Evolutionary conservation across 148 eudicot species (phyloP).

Genomic region (Gaultheria prostrata): DNA sequence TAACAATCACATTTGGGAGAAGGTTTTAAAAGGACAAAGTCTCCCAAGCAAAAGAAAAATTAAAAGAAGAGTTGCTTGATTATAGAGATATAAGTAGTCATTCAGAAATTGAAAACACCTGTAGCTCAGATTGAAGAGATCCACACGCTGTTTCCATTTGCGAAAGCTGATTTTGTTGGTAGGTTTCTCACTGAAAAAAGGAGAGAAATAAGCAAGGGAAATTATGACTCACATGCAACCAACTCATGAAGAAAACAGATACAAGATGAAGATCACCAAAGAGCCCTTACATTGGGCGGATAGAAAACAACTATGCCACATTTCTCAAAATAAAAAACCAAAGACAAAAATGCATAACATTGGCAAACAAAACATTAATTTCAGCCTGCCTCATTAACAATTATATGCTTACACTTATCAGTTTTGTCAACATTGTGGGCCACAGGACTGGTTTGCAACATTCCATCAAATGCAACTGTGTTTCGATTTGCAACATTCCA

Average conservation of each 20-base stretch:
- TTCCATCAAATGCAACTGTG: neutral
- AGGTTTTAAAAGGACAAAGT: neutral
- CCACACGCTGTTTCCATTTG: conserved; percentile 61
- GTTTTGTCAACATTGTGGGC: neutral
- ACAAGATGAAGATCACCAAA: neutral
- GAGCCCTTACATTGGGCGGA: neutral
- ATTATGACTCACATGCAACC: neutral
- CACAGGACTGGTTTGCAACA: neutral
- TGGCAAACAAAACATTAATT: neutral
- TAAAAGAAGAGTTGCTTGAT: neutral
- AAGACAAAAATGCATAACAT: neutral
- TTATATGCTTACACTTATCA: neutral
- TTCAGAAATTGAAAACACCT: conserved; percentile 40
- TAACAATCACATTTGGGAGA: conserved; percentile 10
- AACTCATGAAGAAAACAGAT: neutral
- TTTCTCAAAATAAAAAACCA: neutral
- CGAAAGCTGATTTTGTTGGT: conserved; percentile 29
- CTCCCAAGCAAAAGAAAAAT: neutral
- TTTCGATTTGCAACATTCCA: neutral
- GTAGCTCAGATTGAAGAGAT: conserved; percentile 58
- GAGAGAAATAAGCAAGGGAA: neutral
- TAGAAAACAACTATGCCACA: neutral
- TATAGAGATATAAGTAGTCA: neutral
- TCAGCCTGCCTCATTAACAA: neutral
- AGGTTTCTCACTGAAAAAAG: conserved; percentile 21